A percentile compares a stretch with the other conserved stretches of the same genome.
Evolutionary conservation across 2,329 filamentous ascomycete genomes (phyloP).

Genomic region (Fusarium irregulare): DNA sequence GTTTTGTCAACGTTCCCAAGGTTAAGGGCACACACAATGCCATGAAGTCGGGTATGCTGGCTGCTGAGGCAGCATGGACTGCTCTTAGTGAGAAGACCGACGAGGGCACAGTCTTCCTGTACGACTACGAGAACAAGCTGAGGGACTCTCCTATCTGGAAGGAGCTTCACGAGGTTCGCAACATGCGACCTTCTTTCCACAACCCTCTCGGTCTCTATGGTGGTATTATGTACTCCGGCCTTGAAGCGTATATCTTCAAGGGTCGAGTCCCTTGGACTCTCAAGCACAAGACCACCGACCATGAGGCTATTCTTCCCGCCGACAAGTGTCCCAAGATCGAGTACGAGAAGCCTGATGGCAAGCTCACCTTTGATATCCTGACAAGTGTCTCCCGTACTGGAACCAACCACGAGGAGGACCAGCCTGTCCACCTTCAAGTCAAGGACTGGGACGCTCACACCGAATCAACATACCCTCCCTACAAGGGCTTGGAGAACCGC

Average conservation of each 20-base stretch:
- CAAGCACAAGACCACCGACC: slow-evolving; percentile 82
- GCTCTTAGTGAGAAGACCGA: slow-evolving; percentile 70
- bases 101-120: slow-evolving; percentile 85
- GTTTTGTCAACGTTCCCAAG: slow-evolving; percentile 97
- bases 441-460: slow-evolving; percentile 95
- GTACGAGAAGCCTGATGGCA: slow-evolving; percentile 95
- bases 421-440: slow-evolving; percentile 95
- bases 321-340: slow-evolving; percentile 88
- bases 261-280: slow-evolving; percentile 92
- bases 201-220: slow-evolving; percentile 87
- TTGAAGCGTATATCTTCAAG: slow-evolving; percentile 89
- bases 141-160: slow-evolving; percentile 91
- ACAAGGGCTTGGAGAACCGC: slow-evolving; percentile 92
- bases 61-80: slow-evolving; percentile 87
- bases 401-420: slow-evolving; percentile 98
- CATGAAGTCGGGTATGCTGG: slow-evolving; percentile 97
- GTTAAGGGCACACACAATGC: slow-evolving; percentile 98
- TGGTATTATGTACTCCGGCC: slow-evolving; percentile 89
- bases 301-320: slow-evolving; percentile 81
- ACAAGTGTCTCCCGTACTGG: slow-evolving; percentile 95
- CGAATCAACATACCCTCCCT: slow-evolving; percentile 82
- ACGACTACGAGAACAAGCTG: slow-evolving; percentile 91
- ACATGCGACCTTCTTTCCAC: slow-evolving; percentile 97
- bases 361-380: slow-evolving; percentile 94
- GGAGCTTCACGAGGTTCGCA: slow-evolving; percentile 93